A percentile compares a stretch with the other conserved stretches of the same genome.
These are phyloP conservation scores for Ajuga reptans DNA, from an alignment of 305 asterid genomes.

Conservation along the genomic window DNA sequence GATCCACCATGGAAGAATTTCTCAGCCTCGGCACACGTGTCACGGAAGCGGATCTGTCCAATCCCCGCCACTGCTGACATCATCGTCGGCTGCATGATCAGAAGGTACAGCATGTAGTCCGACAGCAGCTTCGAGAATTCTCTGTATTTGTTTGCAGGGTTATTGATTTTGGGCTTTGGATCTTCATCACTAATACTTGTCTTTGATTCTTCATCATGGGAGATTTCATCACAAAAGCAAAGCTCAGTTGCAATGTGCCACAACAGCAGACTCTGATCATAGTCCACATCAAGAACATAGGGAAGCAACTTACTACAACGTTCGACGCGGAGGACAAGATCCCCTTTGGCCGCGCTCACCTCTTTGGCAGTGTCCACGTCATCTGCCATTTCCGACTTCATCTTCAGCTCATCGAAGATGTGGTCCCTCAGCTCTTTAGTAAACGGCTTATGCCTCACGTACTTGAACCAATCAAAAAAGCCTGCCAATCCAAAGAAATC, in stretches of 20 bases:
- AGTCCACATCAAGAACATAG: slow-evolving; percentile 28
- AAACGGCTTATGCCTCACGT: slow-evolving; percentile 15
- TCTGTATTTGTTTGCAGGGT: not conserved
- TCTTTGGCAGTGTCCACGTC: slow-evolving; percentile 36
- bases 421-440: slow-evolving; percentile 20
- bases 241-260: slow-evolving; percentile 59
- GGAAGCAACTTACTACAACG: slow-evolving; percentile 20
- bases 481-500: slow-evolving; percentile 19
- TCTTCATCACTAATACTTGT: too few relatives aligned
- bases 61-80: slow-evolving; percentile 52
- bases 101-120: slow-evolving; percentile 47
- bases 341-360: slow-evolving; percentile 40
- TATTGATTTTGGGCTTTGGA: too few relatives aligned
- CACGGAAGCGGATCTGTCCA: slow-evolving; percentile 42
- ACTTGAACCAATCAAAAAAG: slow-evolving; percentile 18
- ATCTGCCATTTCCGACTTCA: slow-evolving; percentile 31
- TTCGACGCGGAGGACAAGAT: slow-evolving; percentile 33
- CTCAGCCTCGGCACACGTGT: slow-evolving; percentile 41
- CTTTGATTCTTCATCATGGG: too few relatives aligned
- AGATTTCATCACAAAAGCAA: slow-evolving; percentile 21
- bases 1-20: slow-evolving; percentile 15
- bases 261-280: slow-evolving; percentile 40
- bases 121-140: slow-evolving; percentile 41
- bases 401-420: slow-evolving; percentile 28
- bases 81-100: slow-evolving; percentile 51